A percentile compares a stretch with the other conserved stretches of the same genome.
phyloP scores from a whole-genome alignment of 805 yeast species.

The Starmerella floris region DNA sequence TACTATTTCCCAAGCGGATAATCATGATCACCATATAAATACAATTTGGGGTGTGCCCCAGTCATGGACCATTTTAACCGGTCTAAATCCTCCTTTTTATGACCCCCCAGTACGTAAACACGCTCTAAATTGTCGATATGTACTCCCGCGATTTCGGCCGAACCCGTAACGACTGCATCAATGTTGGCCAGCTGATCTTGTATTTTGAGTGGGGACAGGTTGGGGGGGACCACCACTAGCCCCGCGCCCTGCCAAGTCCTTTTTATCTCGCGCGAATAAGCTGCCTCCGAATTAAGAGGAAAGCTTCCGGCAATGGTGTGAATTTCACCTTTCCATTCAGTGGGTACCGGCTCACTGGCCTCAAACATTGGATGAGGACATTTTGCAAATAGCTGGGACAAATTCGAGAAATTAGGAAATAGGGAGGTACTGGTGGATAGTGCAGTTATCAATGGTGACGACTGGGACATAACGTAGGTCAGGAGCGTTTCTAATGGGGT shows the following conservation, averaged over 20 bases:
- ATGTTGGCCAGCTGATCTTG: background rate
- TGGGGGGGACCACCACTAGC: conserved; percentile 10
- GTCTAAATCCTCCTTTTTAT: background rate
- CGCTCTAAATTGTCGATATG: conserved; percentile 7
- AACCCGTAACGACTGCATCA: conserved; percentile 4
- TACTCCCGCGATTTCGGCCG: conserved; percentile 16
- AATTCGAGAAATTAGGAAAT: conserved; percentile 2
- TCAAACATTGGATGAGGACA: conserved; percentile 9
- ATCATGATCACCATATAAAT: too few species aligned
- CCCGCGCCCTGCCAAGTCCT: conserved; percentile 15
- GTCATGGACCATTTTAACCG: conserved; percentile 13
- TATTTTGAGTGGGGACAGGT: conserved; percentile 4
- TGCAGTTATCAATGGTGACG: conserved; percentile 7
- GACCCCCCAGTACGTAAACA: conserved; percentile 9
- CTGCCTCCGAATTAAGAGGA: background rate
- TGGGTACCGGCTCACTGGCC: conserved; percentile 1
- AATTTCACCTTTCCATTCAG: conserved; percentile 5
- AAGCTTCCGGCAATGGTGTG: background rate
- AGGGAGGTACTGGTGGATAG: conserved; percentile 7
- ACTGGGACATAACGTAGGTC: conserved; percentile 11
- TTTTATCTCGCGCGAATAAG: background rate
- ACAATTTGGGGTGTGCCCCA: background rate
- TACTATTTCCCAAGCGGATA: too few species aligned
- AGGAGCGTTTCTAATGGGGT: conserved; percentile 21
- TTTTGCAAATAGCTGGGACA: conserved; percentile 6